phyloP scores from a whole-genome alignment of 176 grass and related monocot species.

The Paspalum notatum region DNA sequence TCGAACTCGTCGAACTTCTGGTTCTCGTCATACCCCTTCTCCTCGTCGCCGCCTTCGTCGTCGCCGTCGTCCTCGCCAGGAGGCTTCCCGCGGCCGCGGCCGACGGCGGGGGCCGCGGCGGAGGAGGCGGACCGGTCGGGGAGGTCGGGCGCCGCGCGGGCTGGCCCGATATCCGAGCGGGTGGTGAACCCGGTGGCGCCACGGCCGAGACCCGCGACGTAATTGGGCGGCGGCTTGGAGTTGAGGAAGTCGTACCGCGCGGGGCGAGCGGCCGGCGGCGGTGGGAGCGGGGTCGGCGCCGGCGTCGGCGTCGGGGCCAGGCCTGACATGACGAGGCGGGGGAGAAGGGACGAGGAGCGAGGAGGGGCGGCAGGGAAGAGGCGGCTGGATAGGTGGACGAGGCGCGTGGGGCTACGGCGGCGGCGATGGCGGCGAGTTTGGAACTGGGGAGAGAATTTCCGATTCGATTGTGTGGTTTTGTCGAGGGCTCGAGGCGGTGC shows the following conservation, averaged over 20 bases:
- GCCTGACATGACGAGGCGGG: slow-evolving; percentile 43
- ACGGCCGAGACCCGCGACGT: slow-evolving; percentile 87
- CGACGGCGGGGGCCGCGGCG: slow-evolving; percentile 38
- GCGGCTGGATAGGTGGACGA: background rate
- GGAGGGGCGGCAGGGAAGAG: slow-evolving; percentile 18
- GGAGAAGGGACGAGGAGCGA: slow-evolving; percentile 39
- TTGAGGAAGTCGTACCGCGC: slow-evolving; percentile 82
- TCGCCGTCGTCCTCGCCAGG: slow-evolving; percentile 71
- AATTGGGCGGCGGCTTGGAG: slow-evolving; percentile 85
- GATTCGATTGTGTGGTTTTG: no score
- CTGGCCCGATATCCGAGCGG: slow-evolving; percentile 86
- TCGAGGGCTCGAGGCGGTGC: no score
- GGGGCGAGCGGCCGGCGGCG: slow-evolving; percentile 41
- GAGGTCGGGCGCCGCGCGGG: slow-evolving; percentile 85
- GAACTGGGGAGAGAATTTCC: background rate
- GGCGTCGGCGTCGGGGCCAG: slow-evolving; percentile 22
- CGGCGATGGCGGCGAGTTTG: background rate
- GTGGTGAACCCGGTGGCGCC: slow-evolving; percentile 98
- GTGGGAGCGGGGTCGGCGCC: slow-evolving; percentile 37
- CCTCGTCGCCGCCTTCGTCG: slow-evolving; percentile 75
- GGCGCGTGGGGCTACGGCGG: background rate
- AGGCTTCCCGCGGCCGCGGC: slow-evolving; percentile 81
- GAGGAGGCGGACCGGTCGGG: slow-evolving; percentile 78
- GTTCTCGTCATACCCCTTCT: slow-evolving; percentile 93
- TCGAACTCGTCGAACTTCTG: slow-evolving; percentile 98